A percentile compares a stretch with the other conserved stretches of the same genome.
These are phyloP conservation scores for Penicillium maclennaniae DNA, from an alignment of 495 filamentous ascomycete genomes.

Conservation along the genomic window DNA sequence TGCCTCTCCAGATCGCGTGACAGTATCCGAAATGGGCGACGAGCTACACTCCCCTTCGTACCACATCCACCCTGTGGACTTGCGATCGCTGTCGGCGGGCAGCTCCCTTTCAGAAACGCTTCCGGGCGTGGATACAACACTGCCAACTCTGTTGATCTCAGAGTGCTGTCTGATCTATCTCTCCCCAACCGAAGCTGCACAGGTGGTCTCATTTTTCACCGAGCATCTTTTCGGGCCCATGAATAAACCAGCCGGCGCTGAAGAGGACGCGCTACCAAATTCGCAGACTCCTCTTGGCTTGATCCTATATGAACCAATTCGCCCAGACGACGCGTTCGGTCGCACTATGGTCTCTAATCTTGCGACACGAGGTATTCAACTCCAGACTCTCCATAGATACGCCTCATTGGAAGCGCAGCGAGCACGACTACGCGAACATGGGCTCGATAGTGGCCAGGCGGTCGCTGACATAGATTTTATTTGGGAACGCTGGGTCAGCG, in stretches of 20 bases:
- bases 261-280: background rate
- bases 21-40: conserved; percentile 36
- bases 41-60: conserved; percentile 51
- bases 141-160: conserved; percentile 81
- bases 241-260: background rate
- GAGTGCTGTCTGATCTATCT: conserved; percentile 96
- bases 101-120: conserved; percentile 20
- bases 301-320: conserved; percentile 85
- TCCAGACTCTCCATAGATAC: conserved; percentile 77
- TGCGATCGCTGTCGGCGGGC: conserved; percentile 54
- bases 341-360: conserved; percentile 89
- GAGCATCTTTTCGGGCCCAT: conserved; percentile 39
- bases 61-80: conserved; percentile 76
- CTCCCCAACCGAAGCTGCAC: conserved; percentile 52
- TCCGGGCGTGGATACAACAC: conserved; percentile 42
- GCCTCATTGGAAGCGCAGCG: conserved; percentile 61
- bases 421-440: conserved; percentile 55
- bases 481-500: conserved; percentile 68
- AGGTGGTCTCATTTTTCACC: conserved; percentile 66
- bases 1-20: conserved; percentile 18
- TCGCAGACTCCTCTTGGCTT: conserved; percentile 50
- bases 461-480: conserved; percentile 69
- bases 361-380: conserved; percentile 72
- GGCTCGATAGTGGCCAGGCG: conserved; percentile 53
- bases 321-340: conserved; percentile 80